Evolutionary conservation across 1,284 basidiomycete genomes (phyloP), one percentile per base, ranked within the genome.

Genomic region (Fomitopsis pinicola): DNA sequence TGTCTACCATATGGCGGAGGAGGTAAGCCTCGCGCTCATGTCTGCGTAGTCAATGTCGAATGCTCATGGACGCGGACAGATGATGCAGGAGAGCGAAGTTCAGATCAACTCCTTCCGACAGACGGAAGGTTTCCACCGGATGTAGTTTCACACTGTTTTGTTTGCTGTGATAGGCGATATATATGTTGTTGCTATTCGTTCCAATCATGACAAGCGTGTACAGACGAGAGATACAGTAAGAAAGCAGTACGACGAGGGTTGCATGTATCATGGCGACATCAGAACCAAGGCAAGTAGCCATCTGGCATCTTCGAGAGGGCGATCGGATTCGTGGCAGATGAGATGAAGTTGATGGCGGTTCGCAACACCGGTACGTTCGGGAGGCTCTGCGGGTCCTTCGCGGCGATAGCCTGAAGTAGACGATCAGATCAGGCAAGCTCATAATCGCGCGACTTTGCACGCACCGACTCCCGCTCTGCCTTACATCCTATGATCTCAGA

Each of bases 401-500:
- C 75, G 58, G 65, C 65, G 64, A 64, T 60, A 2, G 69, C 68
- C 69, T 69, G 48, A 35, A 40, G 10, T 33, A 28, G n/a, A 44
- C 45, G 46, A 17, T 26, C 33, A 54, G 19, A 28, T 30, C 38
- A 48, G 46, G 22, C 35, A 42, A 17, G 26, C 26, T 22, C 14
- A 8, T 10, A 22, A n/a, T 9, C 17, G 28, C 5, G 17, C 19
- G 8, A 50, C 7, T 28, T 54, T 17, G 33, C 9, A 55, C 81
- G 66, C 67, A 92, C 92, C 76, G 87, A 87, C 63, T 94, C 91
- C 57, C 91, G 82, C 70, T 95, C 93, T 42, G 85, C 74, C 74
- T 92, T 92, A 76, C 94, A 96, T 17, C 88, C 87, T 82, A 97
- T 84, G 0, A 88, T 81, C 73, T 95, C 92, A 8, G 94, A 93